These are phyloP conservation scores for Amanita inopinata DNA, from an alignment of 768 basidiomycete genomes.

Conservation along the genomic window DNA sequence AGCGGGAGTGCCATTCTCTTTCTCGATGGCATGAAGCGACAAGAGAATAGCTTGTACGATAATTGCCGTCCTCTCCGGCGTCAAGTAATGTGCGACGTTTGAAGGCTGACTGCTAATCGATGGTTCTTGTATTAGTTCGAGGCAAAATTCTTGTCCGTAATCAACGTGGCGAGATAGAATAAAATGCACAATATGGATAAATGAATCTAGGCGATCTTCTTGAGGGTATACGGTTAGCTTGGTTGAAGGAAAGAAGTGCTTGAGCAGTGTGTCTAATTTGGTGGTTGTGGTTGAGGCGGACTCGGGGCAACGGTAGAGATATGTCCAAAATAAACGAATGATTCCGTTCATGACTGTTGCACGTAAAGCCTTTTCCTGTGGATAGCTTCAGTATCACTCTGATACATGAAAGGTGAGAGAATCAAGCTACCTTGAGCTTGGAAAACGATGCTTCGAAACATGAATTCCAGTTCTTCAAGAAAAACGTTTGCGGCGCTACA, in stretches of 20 bases:
- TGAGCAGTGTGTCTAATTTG: slow-evolving; percentile 67
- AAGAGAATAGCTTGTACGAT: slow-evolving; percentile 70
- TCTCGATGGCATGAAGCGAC: slow-evolving; percentile 63
- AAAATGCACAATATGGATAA: slow-evolving; percentile 75
- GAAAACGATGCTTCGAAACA: slow-evolving; percentile 65
- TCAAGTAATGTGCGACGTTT: slow-evolving; percentile 36
- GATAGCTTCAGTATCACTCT: slow-evolving; percentile 9
- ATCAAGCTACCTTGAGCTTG: slow-evolving; percentile 63
- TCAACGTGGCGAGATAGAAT: slow-evolving; percentile 78
- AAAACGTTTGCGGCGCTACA: slow-evolving; percentile 78
- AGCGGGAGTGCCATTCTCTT: slow-evolving; percentile 54
- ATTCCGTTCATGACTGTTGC: slow-evolving; percentile 72
- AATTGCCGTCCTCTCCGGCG: slow-evolving; percentile 67
- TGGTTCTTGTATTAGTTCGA: slow-evolving; percentile 73
- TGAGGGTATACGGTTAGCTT: slow-evolving; percentile 48
- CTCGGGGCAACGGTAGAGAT: slow-evolving; percentile 90
- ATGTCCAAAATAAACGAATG: slow-evolving; percentile 83
- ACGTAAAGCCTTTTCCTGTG: slow-evolving; percentile 71
- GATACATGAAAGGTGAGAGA: background rate
- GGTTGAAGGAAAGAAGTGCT: slow-evolving; percentile 70
- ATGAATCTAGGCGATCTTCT: slow-evolving; percentile 71
- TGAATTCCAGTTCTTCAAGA: slow-evolving; percentile 70
- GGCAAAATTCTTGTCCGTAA: slow-evolving; percentile 70
- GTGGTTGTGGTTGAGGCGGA: slow-evolving; percentile 69
- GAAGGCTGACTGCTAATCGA: slow-evolving; percentile 27